Evolutionary conservation across 805 yeast genomes (phyloP), one percentile per base, ranked within the genome.

Genomic region (Barnettozyma sucrosica): DNA sequence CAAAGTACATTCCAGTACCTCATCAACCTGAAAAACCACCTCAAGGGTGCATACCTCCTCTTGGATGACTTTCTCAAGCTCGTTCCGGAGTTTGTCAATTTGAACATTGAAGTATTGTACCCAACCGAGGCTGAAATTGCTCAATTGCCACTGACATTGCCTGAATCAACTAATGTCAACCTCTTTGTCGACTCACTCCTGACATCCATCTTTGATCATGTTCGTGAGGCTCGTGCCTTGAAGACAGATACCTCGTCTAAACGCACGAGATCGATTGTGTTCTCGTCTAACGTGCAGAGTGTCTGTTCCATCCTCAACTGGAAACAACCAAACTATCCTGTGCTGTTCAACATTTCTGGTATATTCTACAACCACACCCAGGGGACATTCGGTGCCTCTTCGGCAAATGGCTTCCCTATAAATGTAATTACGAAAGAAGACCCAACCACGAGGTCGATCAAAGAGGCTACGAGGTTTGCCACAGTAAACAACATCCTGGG

Each of bases 311-410:
- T 89, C 41, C 68, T 93, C 56, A 93, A 93, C 66, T 93, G 99
- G 99, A 93, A 93, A 66, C 99, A 93, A 67, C 98, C 99, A 13
- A 92, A 92, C 64, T 93, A 85, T 67, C 97, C 99, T 0, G 98
- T 93, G 0, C 81, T 93, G 54, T 85, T 87, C 67, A 79, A 83
- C 47, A 79, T 90, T 76, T 82, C 80, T 56, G 87, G 89, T n/a
- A 69, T 82, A 10, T 68, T 73, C 34, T 70, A 62, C 56, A 53
- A 63, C 28, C 48, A 55, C 9, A 5, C 41, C 13, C 19, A 32
- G 11, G 65, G 67, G 16, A 51, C 51, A 45, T 74, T 74, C 49
- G 62, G 55, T 13, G 54, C 66, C 26, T 66, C 69, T 36, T 66
- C 76, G 2, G 69, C 77, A 1, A 73, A 74, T 57, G 76, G 76